phyloP scores from a whole-genome alignment of 345 rosid species.

The Euclidium syriacum region DNA sequence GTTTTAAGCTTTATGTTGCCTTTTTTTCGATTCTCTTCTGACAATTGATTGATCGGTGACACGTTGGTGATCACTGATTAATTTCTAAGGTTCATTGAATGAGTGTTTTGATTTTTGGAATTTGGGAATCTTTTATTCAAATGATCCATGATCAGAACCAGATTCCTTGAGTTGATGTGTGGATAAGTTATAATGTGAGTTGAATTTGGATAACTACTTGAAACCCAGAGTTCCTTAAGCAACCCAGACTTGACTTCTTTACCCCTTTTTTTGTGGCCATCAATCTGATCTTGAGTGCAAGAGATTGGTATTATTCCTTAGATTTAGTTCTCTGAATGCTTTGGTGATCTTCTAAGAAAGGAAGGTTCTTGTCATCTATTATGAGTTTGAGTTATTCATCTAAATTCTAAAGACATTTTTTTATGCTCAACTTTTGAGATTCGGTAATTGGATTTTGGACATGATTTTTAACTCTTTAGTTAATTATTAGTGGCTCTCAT shows the following conservation, averaged over 20 bases:
- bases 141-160: conserved; percentile 15
- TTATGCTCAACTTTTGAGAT: background rate
- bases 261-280: background rate
- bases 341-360: background rate
- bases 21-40: background rate
- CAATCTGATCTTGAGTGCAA: background rate
- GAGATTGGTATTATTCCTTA: conserved; percentile 14
- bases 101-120: background rate
- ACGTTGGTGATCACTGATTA: background rate
- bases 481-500: background rate
- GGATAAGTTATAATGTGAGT: background rate
- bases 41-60: conserved; percentile 2
- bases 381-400: background rate
- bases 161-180: conserved; percentile 22
- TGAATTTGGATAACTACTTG: conserved; percentile 4
- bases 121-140: background rate
- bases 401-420: background rate
- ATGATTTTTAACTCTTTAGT: background rate
- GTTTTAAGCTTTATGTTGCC: background rate
- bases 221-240: background rate
- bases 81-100: conserved; percentile 9
- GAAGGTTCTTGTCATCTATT: background rate
- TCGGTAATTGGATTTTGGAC: background rate
- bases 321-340: background rate
- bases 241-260: background rate